These are phyloP conservation scores for Fusarium chuoi DNA, from an alignment of 2,329 filamentous ascomycete genomes.

Conservation along the genomic window DNA sequence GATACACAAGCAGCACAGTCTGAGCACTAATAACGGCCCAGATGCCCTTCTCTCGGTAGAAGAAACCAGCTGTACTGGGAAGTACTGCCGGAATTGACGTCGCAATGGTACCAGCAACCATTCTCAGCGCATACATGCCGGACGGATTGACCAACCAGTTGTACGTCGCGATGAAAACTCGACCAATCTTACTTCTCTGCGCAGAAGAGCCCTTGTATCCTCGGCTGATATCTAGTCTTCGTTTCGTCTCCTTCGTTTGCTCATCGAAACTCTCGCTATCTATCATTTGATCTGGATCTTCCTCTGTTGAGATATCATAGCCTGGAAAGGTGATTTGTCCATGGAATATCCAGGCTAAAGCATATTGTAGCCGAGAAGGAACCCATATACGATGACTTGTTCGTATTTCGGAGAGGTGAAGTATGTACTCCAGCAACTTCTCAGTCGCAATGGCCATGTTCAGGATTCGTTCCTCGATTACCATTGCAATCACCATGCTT, in stretches of 20 bases:
- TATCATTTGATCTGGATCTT: constrained; percentile 16
- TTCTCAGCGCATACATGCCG: constrained; percentile 59
- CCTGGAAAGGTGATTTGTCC: constrained; percentile 32
- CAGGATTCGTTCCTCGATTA: constrained; percentile 57
- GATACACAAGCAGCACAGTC: constrained; percentile 58
- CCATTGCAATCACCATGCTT: constrained; percentile 58
- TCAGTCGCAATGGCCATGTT: constrained; percentile 44
- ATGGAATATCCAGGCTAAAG: constrained; percentile 51
- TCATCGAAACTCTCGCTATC: constrained; percentile 46
- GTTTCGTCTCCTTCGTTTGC: constrained; percentile 49
- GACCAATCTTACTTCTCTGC: constrained; percentile 32
- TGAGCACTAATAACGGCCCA: constrained; percentile 65
- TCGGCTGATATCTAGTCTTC: constrained; percentile 51
- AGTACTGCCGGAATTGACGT: constrained; percentile 55
- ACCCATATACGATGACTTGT: constrained; percentile 54
- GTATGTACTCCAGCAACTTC: constrained; percentile 50
- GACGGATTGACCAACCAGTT: constrained; percentile 56
- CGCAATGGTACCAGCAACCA: constrained; percentile 59
- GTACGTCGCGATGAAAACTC: constrained; percentile 45
- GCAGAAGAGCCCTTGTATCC: constrained; percentile 26
- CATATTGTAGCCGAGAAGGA: constrained; percentile 53
- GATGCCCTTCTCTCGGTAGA: constrained; percentile 61
- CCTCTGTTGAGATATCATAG: constrained; percentile 28
- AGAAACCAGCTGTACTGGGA: constrained; percentile 58
- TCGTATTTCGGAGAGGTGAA: constrained; percentile 50